A percentile compares a stretch with the other conserved stretches of the same genome.
phyloP scores from a whole-genome alignment of 108 stramenopile species.

The Nitzschia palea region DNA sequence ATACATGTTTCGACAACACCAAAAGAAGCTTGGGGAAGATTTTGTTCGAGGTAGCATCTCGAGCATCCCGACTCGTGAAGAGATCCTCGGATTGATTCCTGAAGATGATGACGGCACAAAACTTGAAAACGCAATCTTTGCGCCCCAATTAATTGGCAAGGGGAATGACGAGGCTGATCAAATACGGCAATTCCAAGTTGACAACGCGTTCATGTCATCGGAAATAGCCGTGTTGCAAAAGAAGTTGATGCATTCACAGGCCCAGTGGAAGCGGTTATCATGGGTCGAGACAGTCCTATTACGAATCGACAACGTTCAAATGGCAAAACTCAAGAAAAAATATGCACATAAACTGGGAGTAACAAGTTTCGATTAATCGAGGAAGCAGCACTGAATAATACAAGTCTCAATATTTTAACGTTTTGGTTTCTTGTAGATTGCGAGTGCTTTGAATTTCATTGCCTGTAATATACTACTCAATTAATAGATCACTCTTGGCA shows the following conservation, averaged over 20 bases:
- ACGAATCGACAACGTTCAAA: constrained; percentile 17
- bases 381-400: too few species aligned
- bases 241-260: constrained; percentile 22
- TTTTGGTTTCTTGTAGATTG: too few species aligned
- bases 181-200: constrained; percentile 41
- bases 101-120: constrained; percentile 9
- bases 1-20: constrained; percentile 6
- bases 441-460: too few species aligned
- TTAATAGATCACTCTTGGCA: too few species aligned
- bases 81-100: constrained; percentile 20
- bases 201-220: constrained; percentile 43
- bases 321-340: constrained; percentile 33
- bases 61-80: constrained; percentile 9
- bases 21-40: not conserved
- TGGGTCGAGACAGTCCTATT: constrained; percentile 48
- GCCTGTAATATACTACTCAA: too few species aligned
- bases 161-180: constrained; percentile 8
- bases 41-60: not conserved
- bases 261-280: constrained; percentile 26
- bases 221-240: constrained; percentile 41
- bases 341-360: constrained; percentile 35
- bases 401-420: too few species aligned
- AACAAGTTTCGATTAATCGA: not conserved
- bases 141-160: too few species aligned
- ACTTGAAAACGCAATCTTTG: constrained; percentile 11